Base-by-base conservation (phyloP, 352 stramenopile genomes). In the Phytophthora sojae region DNA sequence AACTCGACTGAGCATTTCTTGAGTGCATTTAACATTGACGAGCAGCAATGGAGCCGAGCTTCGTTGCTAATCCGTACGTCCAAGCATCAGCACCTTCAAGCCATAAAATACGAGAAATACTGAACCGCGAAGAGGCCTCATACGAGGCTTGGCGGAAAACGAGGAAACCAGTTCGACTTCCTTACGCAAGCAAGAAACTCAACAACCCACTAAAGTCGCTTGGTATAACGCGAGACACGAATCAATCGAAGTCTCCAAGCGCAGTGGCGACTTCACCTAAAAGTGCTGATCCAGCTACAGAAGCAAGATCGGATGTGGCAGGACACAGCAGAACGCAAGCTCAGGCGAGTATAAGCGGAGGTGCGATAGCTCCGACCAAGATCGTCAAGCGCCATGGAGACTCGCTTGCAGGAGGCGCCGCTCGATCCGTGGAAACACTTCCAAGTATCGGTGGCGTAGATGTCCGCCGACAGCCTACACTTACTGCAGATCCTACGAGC, bases 21-120 rank as follows among this genome's bases (percentile, higher is more conserved):
- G 4, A 21, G 23, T 11, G 21, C 49, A 63, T 23, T 11, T 5
- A 49, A 49, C 29, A n/a, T 45, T 45, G 17, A 8, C 37, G 23
- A 55, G 49, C 19, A 7, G 7, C 25, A 14, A 90, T 92, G 84
- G 80, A 90, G 54, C 74, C 80, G 23, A 78, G 76, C n/a, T 86
- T 92, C 42, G 55, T 89, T 11, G 67, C 67, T 26, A 89, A 79
- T 42, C 83, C 86, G 11, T 92, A 89, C 53, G 68, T 85, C 23
- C 74, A 79, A 49, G 64, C 73, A 9, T 67, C 50, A 1, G 71
- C 81, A 1, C 71, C 75, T 4, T 66, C 72, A 14, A 93, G 81
- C 37, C 51, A 26, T 9, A 61, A 70, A 32, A 89, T 93, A 57
- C 82, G 82, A 7, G 71, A 77, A 23, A 73, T 90, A 59, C 70